Evolutionary conservation across 345 rosid species (phyloP), one percentile per base, ranked within the genome.

Genomic region (Citrus unshiu): DNA sequence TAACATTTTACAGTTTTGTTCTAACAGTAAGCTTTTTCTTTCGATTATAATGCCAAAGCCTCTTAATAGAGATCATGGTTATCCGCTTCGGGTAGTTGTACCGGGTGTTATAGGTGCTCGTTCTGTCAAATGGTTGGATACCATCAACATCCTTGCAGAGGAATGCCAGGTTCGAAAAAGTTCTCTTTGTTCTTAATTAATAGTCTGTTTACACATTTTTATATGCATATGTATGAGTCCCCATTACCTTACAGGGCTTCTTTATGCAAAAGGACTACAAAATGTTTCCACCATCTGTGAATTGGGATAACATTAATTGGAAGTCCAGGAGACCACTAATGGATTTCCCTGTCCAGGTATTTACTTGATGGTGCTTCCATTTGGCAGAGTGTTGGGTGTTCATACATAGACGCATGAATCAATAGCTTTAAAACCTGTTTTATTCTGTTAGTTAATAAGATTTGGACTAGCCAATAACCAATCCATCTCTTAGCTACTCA

Each of bases 281-380:
- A 81, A 94, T 94, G 99, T 96, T 96, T 85, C 97, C 99, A n/a
- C 99, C 99, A 64, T 83, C 90, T 56, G 99, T 94, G 68, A 78
- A 96, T 79, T 94, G 98, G 98, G 94, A 94, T 81, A 96, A 94
- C 79, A 93, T 93, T 68, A 21, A 89, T 81, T 96, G 99, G 99
- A 83, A 91, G 75, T 82, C 95, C 27, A 93, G 99, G 87, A 90
- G 88, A 88, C 97, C 99, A 25, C 94, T 88, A 81, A 94, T 93
- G 97, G 99, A 96, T 90, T 96, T 96, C 85, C 98, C 98, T 74
- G 94, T 96, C 82, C 99, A 96, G 99, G 98, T 94, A 68, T 73
- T 64, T 68, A 70, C 75, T 77, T 64, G 57, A 68, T 72, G 25
- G 30, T 51, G 70, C 62, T 54, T 58, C 62, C 40, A 13, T 37